Evolutionary conservation across 257 asterid genomes (phyloP).

Genomic region (Knoxia roxburghii): DNA sequence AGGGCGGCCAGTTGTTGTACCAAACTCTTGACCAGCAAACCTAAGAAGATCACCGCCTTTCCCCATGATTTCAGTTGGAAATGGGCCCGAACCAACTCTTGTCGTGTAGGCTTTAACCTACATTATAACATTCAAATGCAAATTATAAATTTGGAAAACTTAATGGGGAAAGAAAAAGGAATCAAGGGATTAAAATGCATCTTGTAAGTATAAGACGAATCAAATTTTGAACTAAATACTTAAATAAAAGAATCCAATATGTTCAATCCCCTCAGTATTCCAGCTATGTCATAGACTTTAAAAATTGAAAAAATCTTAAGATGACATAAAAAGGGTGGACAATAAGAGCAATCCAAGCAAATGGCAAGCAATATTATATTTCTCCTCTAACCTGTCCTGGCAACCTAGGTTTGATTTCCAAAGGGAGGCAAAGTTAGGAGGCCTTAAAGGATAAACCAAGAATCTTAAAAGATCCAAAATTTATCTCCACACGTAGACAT

Average conservation of each 20-base stretch:
- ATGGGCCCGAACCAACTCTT: slow-evolving; percentile 97
- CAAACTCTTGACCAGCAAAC: slow-evolving; percentile 91
- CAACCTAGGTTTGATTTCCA: neutral
- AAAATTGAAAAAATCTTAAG: no score
- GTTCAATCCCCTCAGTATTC: neutral
- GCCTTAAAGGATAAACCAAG: neutral
- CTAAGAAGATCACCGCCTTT: slow-evolving; percentile 75
- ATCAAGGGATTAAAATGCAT: neutral
- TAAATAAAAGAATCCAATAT: neutral
- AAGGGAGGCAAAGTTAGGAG: neutral
- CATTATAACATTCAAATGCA: slow-evolving; percentile 12
- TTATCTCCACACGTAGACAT: neutral
- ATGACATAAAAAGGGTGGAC: no score
- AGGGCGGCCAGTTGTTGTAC: slow-evolving; percentile 98
- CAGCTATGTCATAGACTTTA: no score
- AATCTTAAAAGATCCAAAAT: neutral
- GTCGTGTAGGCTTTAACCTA: slow-evolving; percentile 97
- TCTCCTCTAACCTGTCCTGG: no score
- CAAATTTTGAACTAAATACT: neutral
- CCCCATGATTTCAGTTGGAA: slow-evolving; percentile 89
- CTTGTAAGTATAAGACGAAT: neutral
- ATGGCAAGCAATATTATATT: neutral
- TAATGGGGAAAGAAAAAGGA: neutral
- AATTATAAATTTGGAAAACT: neutral
- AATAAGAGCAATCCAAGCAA: neutral